Evolutionary conservation across 2,329 filamentous ascomycete genomes (phyloP).

Genomic region (Monilinia laxa): DNA sequence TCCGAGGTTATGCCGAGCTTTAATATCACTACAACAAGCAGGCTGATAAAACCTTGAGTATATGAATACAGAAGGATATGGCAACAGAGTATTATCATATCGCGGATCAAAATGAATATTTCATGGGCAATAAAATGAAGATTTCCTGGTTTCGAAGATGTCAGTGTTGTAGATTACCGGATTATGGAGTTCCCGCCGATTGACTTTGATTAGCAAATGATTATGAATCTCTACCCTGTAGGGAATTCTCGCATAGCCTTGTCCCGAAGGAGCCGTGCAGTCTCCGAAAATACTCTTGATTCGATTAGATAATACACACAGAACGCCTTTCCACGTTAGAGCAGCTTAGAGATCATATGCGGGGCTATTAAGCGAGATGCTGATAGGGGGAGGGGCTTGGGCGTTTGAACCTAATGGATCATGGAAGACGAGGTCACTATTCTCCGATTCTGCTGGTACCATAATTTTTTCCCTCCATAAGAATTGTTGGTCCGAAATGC

Average conservation of each 20-base stretch:
- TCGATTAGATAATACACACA: neutral
- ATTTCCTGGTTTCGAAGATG: too few relatives aligned
- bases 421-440: neutral
- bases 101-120: too few relatives aligned
- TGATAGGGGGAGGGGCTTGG: constrained; percentile 9
- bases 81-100: too few relatives aligned
- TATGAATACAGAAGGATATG: too few relatives aligned
- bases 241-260: neutral
- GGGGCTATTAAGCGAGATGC: constrained; percentile 13
- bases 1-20: too few relatives aligned
- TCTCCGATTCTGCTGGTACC: neutral
- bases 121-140: too few relatives aligned
- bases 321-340: neutral
- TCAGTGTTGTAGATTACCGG: neutral
- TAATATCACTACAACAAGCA: too few relatives aligned
- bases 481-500: too few relatives aligned
- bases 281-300: neutral
- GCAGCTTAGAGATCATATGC: neutral
- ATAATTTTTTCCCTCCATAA: neutral
- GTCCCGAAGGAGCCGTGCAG: neutral
- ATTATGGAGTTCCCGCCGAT: neutral
- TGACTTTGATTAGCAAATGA: neutral
- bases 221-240: neutral
- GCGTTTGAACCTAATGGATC: neutral
- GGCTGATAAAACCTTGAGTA: too few relatives aligned